Base-by-base conservation (phyloP, 495 filamentous ascomycete genomes). In the Penicillium robsamsonii region DNA sequence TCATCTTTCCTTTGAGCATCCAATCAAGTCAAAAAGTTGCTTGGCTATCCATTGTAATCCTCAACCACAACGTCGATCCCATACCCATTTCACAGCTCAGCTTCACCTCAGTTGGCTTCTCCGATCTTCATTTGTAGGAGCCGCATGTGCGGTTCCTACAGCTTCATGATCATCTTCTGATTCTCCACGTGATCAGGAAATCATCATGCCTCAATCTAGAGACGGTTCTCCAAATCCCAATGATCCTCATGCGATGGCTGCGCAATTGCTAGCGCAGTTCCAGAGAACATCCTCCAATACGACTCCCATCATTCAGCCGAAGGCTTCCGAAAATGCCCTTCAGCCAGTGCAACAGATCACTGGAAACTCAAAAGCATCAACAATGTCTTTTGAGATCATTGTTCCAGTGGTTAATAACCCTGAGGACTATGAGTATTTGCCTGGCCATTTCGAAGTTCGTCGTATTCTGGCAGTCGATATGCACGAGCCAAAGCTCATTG, bases 351-450 rank as follows among this genome's bases (percentile, higher is more conserved):
- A 54, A 15, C 24, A 57, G 29, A 12, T 35, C 18, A 35, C 54
- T 15, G 43, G 29, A 44, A 48, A 18, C 30, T 30, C 50, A 25
- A 13, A 49, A 9, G 27, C 43, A 43, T 5, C 24, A 52, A 29
- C 11, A 42, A 58, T 12, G 52, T 71, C 41, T 59, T 65, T 82
- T 18, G 61, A 77, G 31, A 46, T 68, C 13, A 4, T 40, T 13
- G 66, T 82, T 9, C 78, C 79, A 9, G 43, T 50, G 0, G 60
- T 76, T 22, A 50, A 66, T 20, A 61, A 74, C n/a, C 53, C 58
- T 4, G 71, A 74, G 53, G 78, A 82, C 50, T 85, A 82, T 58
- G 64, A 77, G 30, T 71, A 68, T 48, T 72, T 79, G 10, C 68
- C 67, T n/a, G 80, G 76, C 8, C 75, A 81, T 54, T 74, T 68